phyloP scores from a whole-genome alignment of 352 stramenopile species.

The Phytophthora sansomeana region DNA sequence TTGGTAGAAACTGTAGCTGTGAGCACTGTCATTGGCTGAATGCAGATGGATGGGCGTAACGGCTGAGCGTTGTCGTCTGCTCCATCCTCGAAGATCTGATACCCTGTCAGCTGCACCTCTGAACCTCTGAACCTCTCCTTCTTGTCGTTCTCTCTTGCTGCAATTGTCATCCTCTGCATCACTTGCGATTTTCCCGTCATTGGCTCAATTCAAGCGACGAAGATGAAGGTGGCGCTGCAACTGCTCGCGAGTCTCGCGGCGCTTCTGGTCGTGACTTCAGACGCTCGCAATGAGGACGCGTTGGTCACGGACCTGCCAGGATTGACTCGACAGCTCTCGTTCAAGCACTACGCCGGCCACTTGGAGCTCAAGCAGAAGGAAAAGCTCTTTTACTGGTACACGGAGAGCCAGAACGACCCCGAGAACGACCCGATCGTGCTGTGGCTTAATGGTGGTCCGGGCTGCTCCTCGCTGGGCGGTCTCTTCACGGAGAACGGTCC shows the following conservation, averaged over 20 bases:
- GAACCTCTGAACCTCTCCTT: neutral
- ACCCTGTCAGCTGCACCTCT: neutral
- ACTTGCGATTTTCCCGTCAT: constrained; percentile 32
- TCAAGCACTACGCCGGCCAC: constrained; percentile 80
- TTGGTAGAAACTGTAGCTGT: constrained; percentile 1
- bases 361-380: constrained; percentile 59
- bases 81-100: constrained; percentile 26
- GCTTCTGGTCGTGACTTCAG: constrained; percentile 8
- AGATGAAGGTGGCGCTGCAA: constrained; percentile 53
- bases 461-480: constrained; percentile 78
- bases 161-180: constrained; percentile 9
- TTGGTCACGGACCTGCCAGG: constrained; percentile 61
- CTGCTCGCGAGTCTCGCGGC: constrained; percentile 37
- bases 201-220: constrained; percentile 26
- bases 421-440: constrained; percentile 75
- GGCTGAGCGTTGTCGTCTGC: constrained; percentile 3
- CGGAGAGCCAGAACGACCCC: constrained; percentile 67
- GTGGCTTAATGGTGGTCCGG: constrained; percentile 84
- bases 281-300: constrained; percentile 52
- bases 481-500: constrained; percentile 76
- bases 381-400: constrained; percentile 88
- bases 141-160: constrained; percentile 17
- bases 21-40: constrained; percentile 5
- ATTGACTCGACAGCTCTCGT: constrained; percentile 47
- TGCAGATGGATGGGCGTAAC: neutral